Conservation (phyloP, 2,329 filamentous ascomycete genomes). For the Fusarium euwallaceae region DNA sequence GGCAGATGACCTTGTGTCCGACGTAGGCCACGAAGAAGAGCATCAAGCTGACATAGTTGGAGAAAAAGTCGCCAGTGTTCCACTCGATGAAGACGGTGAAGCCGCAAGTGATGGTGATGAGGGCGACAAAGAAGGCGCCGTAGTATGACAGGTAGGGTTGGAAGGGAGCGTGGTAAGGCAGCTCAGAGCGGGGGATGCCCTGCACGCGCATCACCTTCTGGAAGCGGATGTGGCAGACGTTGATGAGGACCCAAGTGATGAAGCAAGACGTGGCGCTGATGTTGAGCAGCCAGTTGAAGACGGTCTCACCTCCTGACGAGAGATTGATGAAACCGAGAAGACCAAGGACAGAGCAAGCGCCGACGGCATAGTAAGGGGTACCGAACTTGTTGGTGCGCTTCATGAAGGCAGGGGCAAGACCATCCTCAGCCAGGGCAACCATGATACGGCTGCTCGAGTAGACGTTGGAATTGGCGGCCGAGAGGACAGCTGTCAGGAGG, state of each 20-base stretch:
- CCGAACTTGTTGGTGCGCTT: slow-evolving; percentile 71
- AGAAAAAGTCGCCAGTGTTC: slow-evolving; percentile 72
- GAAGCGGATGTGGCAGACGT: slow-evolving; percentile 74
- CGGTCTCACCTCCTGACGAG: slow-evolving; percentile 66
- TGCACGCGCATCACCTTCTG: slow-evolving; percentile 70
- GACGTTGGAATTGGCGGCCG: slow-evolving; percentile 82
- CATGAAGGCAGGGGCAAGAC: slow-evolving; percentile 72
- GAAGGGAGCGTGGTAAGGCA: slow-evolving; percentile 72
- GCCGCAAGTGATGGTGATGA: slow-evolving; percentile 77
- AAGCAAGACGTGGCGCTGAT: slow-evolving; percentile 77
- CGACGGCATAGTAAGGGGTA: slow-evolving; percentile 74
- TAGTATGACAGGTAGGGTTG: slow-evolving; percentile 76
- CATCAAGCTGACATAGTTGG: slow-evolving; percentile 74
- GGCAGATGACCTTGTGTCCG: slow-evolving; percentile 69
- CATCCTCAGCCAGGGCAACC: slow-evolving; percentile 73
- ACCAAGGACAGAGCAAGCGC: slow-evolving; percentile 66
- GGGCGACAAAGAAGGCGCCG: slow-evolving; percentile 73
- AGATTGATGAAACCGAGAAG: slow-evolving; percentile 78
- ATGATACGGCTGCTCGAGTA: slow-evolving; percentile 79
- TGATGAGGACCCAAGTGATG: slow-evolving; percentile 78
- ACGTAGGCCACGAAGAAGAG: slow-evolving; percentile 71
- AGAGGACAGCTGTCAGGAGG: slow-evolving; percentile 82
- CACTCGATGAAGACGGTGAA: slow-evolving; percentile 77
- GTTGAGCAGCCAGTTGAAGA: slow-evolving; percentile 81
- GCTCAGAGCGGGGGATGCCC: slow-evolving; percentile 66